Evolutionary conservation across 1,284 basidiomycete genomes (phyloP), one percentile per base, ranked within the genome.

Genomic region (Xerocomus amazonicus): DNA sequence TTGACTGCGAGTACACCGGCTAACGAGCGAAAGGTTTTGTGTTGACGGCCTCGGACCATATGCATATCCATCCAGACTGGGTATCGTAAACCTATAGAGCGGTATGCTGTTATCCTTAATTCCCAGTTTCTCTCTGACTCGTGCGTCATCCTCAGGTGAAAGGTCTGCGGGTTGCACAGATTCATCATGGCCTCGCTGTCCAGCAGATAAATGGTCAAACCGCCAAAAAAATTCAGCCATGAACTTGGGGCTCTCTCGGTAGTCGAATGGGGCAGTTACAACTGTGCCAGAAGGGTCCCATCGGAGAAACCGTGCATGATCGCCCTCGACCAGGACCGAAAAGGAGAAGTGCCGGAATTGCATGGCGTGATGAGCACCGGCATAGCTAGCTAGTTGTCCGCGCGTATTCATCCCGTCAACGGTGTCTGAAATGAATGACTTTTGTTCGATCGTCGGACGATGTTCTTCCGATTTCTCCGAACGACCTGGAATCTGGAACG

Each of bases 231-330:
- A 63, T 8, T 56, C 51, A 5, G 50, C 48, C 23, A 60, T 45
- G 29, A 37, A 19, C 31, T 31, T 5, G n/a, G 53, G 46, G 5
- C 49, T 6, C n/a, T 36, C 4, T 2, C 9, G 35, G 27, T 55
- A 59, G 42, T 58, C 37, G 50, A 66, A 58, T 6, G 17, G 27
- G n/a, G 46, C 54, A 0, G 56, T 54, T 9, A 66, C 58, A 10
- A 56, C 16, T 0, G 55, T 53, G 1, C 55, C 60, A 9, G 56
- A 37, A 9, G 52, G 50, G 27, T 66, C 63, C 59, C 61, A 65
- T 35, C 57, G 56, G 13, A 66, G 48, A 34, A 65, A 45, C 9
- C 60, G 45, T 1, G 61, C 60, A 4, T 41, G 27, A 10, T 56
- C 28, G 2, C 35, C 47, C 19, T 42, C 33, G 3, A 62, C 41